Percentiles rank a stretch among this genome's conserved stretches.
Evolutionary conservation across 2,329 filamentous ascomycete species (phyloP).

Genomic region (Ramichloridium luteum): DNA sequence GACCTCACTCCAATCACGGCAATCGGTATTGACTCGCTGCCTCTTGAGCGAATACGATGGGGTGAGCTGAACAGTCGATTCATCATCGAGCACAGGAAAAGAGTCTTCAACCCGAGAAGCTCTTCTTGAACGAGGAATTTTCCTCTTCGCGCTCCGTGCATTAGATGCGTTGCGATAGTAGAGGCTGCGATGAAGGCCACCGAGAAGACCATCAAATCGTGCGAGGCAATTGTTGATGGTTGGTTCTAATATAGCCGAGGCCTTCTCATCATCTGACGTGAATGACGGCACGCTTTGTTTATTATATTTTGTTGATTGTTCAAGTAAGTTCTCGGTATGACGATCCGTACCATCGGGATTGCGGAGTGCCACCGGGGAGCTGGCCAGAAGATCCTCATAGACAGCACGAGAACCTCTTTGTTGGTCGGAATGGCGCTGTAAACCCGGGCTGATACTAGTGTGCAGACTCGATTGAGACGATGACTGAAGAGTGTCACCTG

Average conservation of each 20-base stretch:
- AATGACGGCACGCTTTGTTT: slow-evolving; percentile 35
- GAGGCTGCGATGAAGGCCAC: slow-evolving; percentile 50
- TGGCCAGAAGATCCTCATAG: background rate
- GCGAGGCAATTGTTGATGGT: slow-evolving; percentile 57
- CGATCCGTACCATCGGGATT: background rate
- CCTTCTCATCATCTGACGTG: slow-evolving; percentile 58
- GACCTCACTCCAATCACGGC: slow-evolving; percentile 76
- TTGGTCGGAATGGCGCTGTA: background rate
- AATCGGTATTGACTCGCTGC: slow-evolving; percentile 29
- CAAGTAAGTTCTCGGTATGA: background rate
- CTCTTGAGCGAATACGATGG: background rate
- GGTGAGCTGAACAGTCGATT: background rate
- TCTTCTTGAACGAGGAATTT: slow-evolving; percentile 6
- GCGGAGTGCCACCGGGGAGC: background rate
- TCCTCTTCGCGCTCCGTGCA: slow-evolving; percentile 2
- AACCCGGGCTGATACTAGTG: background rate
- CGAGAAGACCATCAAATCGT: slow-evolving; percentile 57
- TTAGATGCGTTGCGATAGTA: background rate
- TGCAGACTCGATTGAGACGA: background rate
- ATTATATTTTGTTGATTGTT: background rate
- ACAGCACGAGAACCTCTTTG: background rate
- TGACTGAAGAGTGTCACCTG: background rate
- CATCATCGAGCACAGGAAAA: slow-evolving; percentile 2
- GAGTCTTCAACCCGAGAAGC: slow-evolving; percentile 1
- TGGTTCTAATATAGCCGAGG: slow-evolving; percentile 53